These are phyloP conservation scores for Nissolia schottii DNA, from an alignment of 306 rosid species.

Conservation along the genomic window DNA sequence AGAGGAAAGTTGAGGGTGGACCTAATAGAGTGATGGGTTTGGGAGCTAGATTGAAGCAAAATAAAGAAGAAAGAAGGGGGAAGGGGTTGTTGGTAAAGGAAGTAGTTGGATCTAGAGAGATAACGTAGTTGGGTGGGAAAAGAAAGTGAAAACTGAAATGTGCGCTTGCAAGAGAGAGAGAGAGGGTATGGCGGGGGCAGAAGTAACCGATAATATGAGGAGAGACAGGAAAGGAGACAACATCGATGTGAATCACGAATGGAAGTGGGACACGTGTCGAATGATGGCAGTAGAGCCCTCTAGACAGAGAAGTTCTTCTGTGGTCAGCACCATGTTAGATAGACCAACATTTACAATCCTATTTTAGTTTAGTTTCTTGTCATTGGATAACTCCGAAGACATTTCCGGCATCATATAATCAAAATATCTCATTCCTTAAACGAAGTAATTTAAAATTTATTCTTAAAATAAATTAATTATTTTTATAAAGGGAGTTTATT, in stretches of 20 bases:
- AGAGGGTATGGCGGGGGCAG: no score
- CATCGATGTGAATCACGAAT: slow-evolving; percentile 23
- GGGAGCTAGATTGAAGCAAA: background rate
- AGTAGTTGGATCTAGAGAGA: slow-evolving; percentile 24
- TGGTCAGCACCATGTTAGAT: no score
- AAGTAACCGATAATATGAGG: slow-evolving; percentile 12
- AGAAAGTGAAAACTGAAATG: slow-evolving; percentile 21
- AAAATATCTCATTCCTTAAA: no score
- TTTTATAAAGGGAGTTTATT: no score
- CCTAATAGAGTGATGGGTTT: background rate
- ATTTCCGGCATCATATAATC: no score
- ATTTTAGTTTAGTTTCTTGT: no score
- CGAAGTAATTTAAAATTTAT: no score
- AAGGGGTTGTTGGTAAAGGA: background rate
- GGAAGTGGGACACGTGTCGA: background rate
- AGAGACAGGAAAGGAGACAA: background rate
- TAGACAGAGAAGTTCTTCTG: no score
- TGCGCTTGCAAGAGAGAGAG: slow-evolving; percentile 19
- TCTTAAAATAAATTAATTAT: no score
- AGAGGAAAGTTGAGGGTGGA: slow-evolving; percentile 3
- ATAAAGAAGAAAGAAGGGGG: background rate
- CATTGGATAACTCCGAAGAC: no score
- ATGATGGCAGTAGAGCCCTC: no score
- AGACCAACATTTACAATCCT: no score
- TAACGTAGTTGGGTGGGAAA: slow-evolving; percentile 11